A percentile compares a stretch with the other conserved stretches of the same genome.
Evolutionary conservation across 495 filamentous ascomycete species (phyloP).

Genomic region (Trichocladium uniseriatum): DNA sequence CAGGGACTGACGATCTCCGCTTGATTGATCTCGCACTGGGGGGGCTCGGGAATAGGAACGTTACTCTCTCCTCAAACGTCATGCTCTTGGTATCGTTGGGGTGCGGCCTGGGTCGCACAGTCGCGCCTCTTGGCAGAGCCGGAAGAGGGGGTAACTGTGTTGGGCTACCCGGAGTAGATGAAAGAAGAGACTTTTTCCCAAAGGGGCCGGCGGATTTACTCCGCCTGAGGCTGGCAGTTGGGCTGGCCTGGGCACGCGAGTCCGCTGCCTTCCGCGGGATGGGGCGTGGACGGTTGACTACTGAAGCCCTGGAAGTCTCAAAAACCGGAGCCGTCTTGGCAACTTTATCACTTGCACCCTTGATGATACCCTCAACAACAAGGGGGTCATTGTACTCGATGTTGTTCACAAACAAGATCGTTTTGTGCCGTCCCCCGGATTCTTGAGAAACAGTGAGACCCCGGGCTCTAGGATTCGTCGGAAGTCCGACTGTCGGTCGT

Average conservation of each 20-base stretch:
- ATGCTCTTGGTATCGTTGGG: slow-evolving; percentile 45
- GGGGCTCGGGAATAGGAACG: slow-evolving; percentile 37
- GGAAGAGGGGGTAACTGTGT: slow-evolving; percentile 39
- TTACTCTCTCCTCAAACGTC: slow-evolving; percentile 46
- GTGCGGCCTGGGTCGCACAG: slow-evolving; percentile 21
- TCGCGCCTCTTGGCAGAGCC: slow-evolving; percentile 34
- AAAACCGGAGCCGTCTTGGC: slow-evolving; percentile 16
- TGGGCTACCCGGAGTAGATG: slow-evolving; percentile 38
- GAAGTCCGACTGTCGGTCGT: slow-evolving; percentile 40
- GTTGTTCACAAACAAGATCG: slow-evolving; percentile 45
- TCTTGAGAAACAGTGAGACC: slow-evolving; percentile 28
- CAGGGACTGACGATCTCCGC: slow-evolving; percentile 36
- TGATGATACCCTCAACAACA: slow-evolving; percentile 38
- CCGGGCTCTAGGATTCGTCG: slow-evolving; percentile 40
- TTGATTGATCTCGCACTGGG: slow-evolving; percentile 25
- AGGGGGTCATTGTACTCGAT: slow-evolving; percentile 42
- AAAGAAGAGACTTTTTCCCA: slow-evolving; percentile 36
- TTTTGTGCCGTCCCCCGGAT: slow-evolving; percentile 28
- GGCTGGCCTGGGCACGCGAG: slow-evolving; percentile 22
- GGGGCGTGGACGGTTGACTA: slow-evolving; percentile 45
- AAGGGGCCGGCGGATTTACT: slow-evolving; percentile 39
- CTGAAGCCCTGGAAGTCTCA: slow-evolving; percentile 23
- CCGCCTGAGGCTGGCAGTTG: slow-evolving; percentile 27
- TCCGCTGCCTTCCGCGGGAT: slow-evolving; percentile 39
- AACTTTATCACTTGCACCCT: slow-evolving; percentile 24